phyloP scores from a whole-genome alignment of 257 asterid species.

The Scutellaria baicalensis region DNA sequence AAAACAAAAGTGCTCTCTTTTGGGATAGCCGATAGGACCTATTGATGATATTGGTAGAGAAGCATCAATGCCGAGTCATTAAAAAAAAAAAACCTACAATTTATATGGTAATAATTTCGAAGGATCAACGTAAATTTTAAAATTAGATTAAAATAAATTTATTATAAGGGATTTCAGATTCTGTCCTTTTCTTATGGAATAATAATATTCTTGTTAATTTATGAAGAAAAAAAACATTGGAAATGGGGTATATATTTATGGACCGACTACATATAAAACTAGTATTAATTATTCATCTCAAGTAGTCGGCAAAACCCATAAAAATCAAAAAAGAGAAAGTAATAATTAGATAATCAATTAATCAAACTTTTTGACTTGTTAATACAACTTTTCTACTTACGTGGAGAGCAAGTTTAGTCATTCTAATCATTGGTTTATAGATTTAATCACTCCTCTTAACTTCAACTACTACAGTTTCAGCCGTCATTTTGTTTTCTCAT shows the following conservation, averaged over 20 bases:
- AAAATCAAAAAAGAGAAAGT: neutral
- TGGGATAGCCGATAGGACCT: no score
- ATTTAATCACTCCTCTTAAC: neutral
- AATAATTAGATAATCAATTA: constrained; percentile 11
- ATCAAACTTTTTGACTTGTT: constrained; percentile 23
- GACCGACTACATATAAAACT: neutral
- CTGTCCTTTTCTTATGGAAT: no score
- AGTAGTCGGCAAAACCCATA: constrained; percentile 27
- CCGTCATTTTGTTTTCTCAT: neutral
- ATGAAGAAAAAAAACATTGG: neutral
- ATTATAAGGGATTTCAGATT: no score
- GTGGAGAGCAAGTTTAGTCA: constrained; percentile 17
- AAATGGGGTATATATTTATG: neutral
- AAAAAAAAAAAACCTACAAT: no score
- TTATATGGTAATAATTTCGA: no score
- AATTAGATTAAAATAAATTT: no score
- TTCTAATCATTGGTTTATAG: constrained; percentile 21
- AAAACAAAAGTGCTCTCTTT: no score
- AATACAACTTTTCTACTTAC: constrained; percentile 1
- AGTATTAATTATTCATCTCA: neutral
- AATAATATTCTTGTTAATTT: no score
- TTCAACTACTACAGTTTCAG: neutral
- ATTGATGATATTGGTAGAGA: no score
- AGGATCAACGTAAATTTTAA: no score
- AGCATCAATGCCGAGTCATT: no score